Conservation (phyloP, 2,329 filamentous ascomycete species). For the Pseudohalonectria lignicola region DNA sequence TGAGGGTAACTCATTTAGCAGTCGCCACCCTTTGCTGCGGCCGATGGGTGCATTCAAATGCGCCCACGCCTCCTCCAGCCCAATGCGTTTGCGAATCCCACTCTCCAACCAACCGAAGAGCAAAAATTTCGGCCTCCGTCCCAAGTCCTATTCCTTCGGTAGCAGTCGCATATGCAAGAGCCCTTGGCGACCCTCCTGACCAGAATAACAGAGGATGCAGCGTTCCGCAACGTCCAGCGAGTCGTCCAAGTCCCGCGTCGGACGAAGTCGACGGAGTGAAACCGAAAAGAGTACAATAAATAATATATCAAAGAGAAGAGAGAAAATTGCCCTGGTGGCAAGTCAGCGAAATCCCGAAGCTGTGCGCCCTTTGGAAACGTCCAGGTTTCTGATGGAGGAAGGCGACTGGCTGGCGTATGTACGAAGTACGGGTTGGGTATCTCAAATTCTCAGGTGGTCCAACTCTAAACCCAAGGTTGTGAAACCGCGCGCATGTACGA, state of each 20-base stretch:
- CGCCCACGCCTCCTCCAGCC: constrained; percentile 8
- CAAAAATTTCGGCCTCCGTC: too few relatives aligned
- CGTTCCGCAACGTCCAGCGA: not conserved
- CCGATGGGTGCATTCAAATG: constrained; percentile 13
- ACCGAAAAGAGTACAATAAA: not conserved
- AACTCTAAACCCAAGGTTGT: constrained; percentile 12
- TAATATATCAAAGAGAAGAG: not conserved
- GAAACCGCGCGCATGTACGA: constrained; percentile 11
- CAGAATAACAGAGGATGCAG: not conserved
- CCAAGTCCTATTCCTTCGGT: constrained; percentile 5
- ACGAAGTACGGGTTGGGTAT: too few relatives aligned
- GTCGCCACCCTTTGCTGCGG: constrained; percentile 11
- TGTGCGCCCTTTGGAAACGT: not conserved
- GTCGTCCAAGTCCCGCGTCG: not conserved
- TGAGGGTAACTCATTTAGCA: constrained; percentile 43
- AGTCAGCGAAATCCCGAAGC: too few relatives aligned
- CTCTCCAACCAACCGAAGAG: too few relatives aligned
- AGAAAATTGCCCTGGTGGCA: too few relatives aligned
- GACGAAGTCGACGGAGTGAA: too few relatives aligned
- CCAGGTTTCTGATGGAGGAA: not conserved
- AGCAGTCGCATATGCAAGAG: constrained; percentile 13
- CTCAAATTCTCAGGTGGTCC: constrained; percentile 8
- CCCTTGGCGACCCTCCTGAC: constrained; percentile 1
- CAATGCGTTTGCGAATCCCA: too few relatives aligned
- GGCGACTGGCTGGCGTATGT: constrained; percentile 4